Percentiles rank a stretch among this genome's conserved stretches.
Conservation (phyloP, 176 grass and related monocot species). For the Paspalum notatum region DNA sequence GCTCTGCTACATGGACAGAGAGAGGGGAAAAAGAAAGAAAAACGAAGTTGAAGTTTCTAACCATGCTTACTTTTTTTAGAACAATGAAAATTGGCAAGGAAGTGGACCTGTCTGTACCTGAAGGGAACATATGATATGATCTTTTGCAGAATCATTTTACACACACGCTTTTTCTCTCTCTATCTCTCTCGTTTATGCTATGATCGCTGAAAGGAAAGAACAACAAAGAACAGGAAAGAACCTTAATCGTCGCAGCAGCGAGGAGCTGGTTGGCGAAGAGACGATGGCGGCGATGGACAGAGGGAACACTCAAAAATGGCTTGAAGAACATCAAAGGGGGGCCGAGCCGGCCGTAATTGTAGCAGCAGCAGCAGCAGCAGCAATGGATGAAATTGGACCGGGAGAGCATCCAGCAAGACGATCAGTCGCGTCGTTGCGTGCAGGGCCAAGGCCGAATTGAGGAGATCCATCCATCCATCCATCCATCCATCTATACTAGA, state of each 20-base stretch:
- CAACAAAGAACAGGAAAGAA: slow-evolving; percentile 28
- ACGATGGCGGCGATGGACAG: neutral
- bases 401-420: neutral
- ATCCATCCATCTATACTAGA: neutral
- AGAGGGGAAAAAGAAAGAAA: neutral
- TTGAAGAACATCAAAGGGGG: neutral
- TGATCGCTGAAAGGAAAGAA: slow-evolving; percentile 23
- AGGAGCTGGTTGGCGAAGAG: neutral
- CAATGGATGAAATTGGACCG: neutral
- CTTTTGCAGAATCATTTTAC: slow-evolving; percentile 37
- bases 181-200: slow-evolving; percentile 27
- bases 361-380: neutral
- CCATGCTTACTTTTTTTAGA: neutral
- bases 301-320: slow-evolving; percentile 13
- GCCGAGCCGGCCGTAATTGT: neutral
- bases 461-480: slow-evolving; percentile 11
- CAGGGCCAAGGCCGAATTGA: neutral
- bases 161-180: slow-evolving; percentile 40
- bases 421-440: too few species aligned
- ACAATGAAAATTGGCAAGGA: slow-evolving; percentile 9
- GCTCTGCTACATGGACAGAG: slow-evolving; percentile 15
- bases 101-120: slow-evolving; percentile 36
- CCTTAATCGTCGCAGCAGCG: slow-evolving; percentile 16
- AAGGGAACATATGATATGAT: slow-evolving; percentile 31
- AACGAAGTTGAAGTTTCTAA: slow-evolving; percentile 1